phyloP scores from a whole-genome alignment of 2,329 filamentous ascomycete species.

The Basipetospora chlamydospora region DNA sequence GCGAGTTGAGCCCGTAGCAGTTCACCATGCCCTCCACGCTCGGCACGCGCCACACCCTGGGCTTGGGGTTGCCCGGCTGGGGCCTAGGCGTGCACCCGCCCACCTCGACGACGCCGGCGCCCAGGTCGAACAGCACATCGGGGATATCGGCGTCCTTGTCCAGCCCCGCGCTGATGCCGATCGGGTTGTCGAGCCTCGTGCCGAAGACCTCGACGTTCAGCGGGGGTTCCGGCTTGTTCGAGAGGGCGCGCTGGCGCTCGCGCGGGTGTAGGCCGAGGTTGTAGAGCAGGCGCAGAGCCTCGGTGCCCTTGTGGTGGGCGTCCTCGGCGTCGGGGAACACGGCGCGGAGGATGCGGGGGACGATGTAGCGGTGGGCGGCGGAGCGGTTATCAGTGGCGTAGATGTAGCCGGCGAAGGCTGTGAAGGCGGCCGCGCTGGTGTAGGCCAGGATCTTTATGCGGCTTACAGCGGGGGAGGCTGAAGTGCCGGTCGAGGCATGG shows the following conservation, averaged over 20 bases:
- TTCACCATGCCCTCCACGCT: constrained; percentile 83
- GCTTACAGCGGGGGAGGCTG: constrained; percentile 15
- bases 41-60: constrained; percentile 76
- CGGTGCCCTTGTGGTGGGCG: constrained; percentile 71
- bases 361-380: constrained; percentile 51
- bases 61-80: constrained; percentile 75
- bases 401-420: constrained; percentile 38
- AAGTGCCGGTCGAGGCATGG: constrained; percentile 16
- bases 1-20: constrained; percentile 86
- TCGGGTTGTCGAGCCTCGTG: constrained; percentile 63
- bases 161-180: constrained; percentile 88
- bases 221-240: constrained; percentile 23
- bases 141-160: constrained; percentile 91
- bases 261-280: constrained; percentile 63
- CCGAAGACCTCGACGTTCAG: constrained; percentile 51
- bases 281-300: constrained; percentile 57
- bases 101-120: constrained; percentile 78
- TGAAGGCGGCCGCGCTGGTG: constrained; percentile 24
- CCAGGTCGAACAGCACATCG: constrained; percentile 69
- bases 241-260: constrained; percentile 45
- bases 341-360: constrained; percentile 50
- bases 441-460: constrained; percentile 23
- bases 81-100: constrained; percentile 80
- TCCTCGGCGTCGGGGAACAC: constrained; percentile 70
- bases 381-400: constrained; percentile 65